Evolutionary conservation across 495 filamentous ascomycete genomes (phyloP), one percentile per base, ranked within the genome.

Genomic region (Lasiosphaeria miniovina): DNA sequence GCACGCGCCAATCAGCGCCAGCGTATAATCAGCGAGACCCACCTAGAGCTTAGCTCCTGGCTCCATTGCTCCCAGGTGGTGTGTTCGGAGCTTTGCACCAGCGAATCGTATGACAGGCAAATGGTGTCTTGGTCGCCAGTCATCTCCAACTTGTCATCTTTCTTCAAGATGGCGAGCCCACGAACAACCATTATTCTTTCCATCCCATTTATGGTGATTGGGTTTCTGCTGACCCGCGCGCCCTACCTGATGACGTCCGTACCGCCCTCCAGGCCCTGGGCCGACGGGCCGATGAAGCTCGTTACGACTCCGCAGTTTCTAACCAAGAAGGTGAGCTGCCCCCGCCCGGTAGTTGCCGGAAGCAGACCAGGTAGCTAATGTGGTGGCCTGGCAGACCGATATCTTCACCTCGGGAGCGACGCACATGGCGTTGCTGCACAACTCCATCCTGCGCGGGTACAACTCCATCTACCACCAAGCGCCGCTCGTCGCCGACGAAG

Each of bases 401-500:
- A 68, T 80, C 62, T 80, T 80, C 65, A 78, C 77, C 4, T 74
- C 76, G 3, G 78, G 78, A 35, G 81, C 83, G 5, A 82, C 82
- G 12, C 80, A 85, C 63, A 86, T 86, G 83, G 78, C 80, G 3
- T 67, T 84, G 52, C 71, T 84, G 17, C 57, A 86, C 71, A 86
- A 86, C 69, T 74, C 77, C 40, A 82, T 84, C 60, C 69, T 86
- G 45, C 82, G 83, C 41, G 82, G 81, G 59, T 82, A 77, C 68
- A 86, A 86, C 69, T 81, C 80, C 55, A 81, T 86, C 65, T 83
- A 78, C 69, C 79, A 76, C 15, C 80, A 82, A 54, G 80, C 80
- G 11, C 70, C 71, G 10, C 66, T 72, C 64, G 62, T 80, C 36
- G 54, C 64, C 31, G 72, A 77, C 34, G 59, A 64, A 49, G 79